Conservation (phyloP, 805 yeast genomes). For the Saccharomycopsis sp. region DNA sequence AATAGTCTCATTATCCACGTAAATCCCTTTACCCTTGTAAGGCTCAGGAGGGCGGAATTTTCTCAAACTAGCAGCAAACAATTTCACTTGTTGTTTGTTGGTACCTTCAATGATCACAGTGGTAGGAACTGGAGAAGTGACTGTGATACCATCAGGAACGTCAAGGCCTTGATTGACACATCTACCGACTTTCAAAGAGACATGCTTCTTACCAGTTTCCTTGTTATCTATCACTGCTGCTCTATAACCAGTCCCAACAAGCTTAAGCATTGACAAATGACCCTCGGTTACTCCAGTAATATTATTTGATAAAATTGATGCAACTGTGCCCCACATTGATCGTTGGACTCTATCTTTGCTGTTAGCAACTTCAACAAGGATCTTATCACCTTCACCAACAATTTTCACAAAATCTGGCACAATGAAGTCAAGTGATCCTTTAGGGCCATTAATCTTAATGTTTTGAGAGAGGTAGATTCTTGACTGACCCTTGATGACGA, state of each 20-base stretch:
- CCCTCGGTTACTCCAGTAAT: constrained; percentile 90
- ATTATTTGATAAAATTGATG: constrained; percentile 71
- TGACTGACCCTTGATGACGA: constrained; percentile 61
- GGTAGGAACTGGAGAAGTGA: constrained; percentile 76
- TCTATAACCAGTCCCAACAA: constrained; percentile 97
- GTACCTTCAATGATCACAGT: constrained; percentile 79
- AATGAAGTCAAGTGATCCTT: constrained; percentile 55
- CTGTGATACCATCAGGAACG: constrained; percentile 72
- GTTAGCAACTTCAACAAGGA: constrained; percentile 52
- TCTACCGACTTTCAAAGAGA: constrained; percentile 80
- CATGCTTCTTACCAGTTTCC: constrained; percentile 36
- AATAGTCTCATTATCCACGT: constrained; percentile 85
- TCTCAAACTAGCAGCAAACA: constrained; percentile 84
- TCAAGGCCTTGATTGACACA: constrained; percentile 71
- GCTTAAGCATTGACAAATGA: constrained; percentile 75
- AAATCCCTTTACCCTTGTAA: constrained; percentile 96
- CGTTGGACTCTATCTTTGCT: constrained; percentile 59
- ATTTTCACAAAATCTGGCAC: constrained; percentile 67
- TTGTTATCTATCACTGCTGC: constrained; percentile 60
- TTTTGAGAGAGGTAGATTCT: constrained; percentile 50
- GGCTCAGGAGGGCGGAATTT: constrained; percentile 94
- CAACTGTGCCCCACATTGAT: constrained; percentile 91
- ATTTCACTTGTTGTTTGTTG: constrained; percentile 78
- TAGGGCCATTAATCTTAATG: constrained; percentile 59
- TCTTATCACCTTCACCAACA: constrained; percentile 28